Base-by-base conservation (phyloP, 345 rosid genomes). In the Eucalyptus pauciflora region DNA sequence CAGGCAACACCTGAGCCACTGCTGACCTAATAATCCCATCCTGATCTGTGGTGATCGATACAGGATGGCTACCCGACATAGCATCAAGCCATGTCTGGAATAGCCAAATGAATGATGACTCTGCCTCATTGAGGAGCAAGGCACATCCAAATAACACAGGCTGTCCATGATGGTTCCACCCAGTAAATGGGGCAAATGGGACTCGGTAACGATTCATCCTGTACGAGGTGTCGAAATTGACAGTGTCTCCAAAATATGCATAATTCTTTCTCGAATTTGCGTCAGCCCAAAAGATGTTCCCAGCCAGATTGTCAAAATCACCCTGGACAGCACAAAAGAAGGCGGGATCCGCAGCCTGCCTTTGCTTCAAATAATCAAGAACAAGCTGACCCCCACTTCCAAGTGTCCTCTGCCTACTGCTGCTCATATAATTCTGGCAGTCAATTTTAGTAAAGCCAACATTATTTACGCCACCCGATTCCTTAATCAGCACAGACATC, bases 131-230 rank as follows among this genome's bases (percentile, higher is more conserved):
- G 60, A 93, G 89, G 79, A 96, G 86, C 81, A 96, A 88, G 41
- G 96, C 98, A 90, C 95, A 94, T 8, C 98, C 98, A 85, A 96
- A 93, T 90, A 96, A 92, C 76, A 95, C 93, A 20, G 98, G 97
- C 86, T 94, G 97, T 10, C 95, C 96, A 69, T 96, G 98, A 90
- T 96, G 97, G 89, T 96, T 96, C 71, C 94, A 50, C 58, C 98
- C 98, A 2, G 95, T 92, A 86, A 96, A 95, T 15, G 98, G 93
- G 54, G 94, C 97, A 89, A 96, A 94, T 3, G 98, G 98, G 18
- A 95, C 92, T 87, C 91, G 93, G 22, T 89, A 94, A 46, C 90
- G 89, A 56, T 91, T 93, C 16, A 89, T 89, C 88, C 90, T 92
- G 90, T 94, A 95, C 4, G 92, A 86, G 16, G 97, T 94, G 90